Base-by-base conservation (phyloP, 2,329 filamentous ascomycete species). In the Pestalotiopsis sp. region DNA sequence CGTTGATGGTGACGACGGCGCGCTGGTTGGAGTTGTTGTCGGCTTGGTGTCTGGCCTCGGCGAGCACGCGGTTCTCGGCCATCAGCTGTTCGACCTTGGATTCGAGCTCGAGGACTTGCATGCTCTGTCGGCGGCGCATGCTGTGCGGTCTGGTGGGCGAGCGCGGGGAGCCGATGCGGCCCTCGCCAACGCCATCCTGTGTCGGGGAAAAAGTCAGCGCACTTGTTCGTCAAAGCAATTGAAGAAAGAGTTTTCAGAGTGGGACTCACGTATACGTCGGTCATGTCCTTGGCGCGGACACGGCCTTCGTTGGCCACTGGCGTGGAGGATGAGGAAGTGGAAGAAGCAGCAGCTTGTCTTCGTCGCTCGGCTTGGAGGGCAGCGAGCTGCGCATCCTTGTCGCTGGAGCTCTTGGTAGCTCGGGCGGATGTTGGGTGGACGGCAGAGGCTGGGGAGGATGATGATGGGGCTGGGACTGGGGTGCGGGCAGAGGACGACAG, bases 71-170 rank as follows among this genome's bases (percentile, higher is more conserved):
- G 77, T 98, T 98, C 79, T 99, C 95, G 25, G 91, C 90, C 56
- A 92, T 85, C 72, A 99, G 86, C 80, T 95, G 92, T 74, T 98
- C 94, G 75, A 99, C 88, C 76, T 88, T 90, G 70, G 89, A 86
- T 84, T 98, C 94, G 77, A 99, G 90, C 76, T 99, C 95, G 70
- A 98, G 90, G 67, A 95, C 90, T 83, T 98, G 95, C 91, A 98
- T 95, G 86, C 95, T 98, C 82, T 97, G 96, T 78, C 95, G 93
- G 79, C 95, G 95, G 75, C 95, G 95, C 88, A 99, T 93, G 85
- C 94, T 98, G 78, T 95, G 94, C 75, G 96, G 95, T 81, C 95
- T 91, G 74, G 94, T 97, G 67, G 96, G 96, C 76, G 96, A 98
- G 77, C 92, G 91, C 77, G 95, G 94, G 79, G 94, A 97, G 79